Evolutionary conservation across 2,329 filamentous ascomycete genomes (phyloP), one percentile per base, ranked within the genome.

Genomic region (Clonostachys chloroleuca): DNA sequence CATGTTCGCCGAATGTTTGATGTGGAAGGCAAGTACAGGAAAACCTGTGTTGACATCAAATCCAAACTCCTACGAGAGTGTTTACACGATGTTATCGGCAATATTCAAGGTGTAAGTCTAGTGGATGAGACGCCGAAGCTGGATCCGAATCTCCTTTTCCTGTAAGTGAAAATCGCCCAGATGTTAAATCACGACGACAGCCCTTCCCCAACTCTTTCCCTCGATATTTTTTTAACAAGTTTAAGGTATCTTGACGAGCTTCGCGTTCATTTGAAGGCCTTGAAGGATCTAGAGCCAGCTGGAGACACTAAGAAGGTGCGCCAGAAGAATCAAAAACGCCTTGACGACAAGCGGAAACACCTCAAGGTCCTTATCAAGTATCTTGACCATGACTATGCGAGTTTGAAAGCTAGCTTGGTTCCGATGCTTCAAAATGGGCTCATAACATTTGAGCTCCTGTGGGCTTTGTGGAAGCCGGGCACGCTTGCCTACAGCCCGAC

Each of bases 381-480:
- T 56, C 72, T 94, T n/a, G 85, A 92, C 55, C 81, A 84, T 50
- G 92, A 96, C 64, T 96, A 89, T 58, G 80, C 83, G 2, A 77
- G 87, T 16, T 83, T 78, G 34, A 92, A 92, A 61, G 89, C 90
- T 36, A 77, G 85, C 2, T 75, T 96, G 0, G 86, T 91, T 54
- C 87, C 89, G 0, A 81, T 96, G 67, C 73, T 95, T 3, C 80
- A 90, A 52, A 87, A 85, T 34, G 89, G 89, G 9, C 83, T 90
- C 41, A 95, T 95, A 61, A 95, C 89, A 0, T 96, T 92, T 56
- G 89, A 96, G 48, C 76, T 95, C 3, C 72, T 95, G 2, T 95
- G 91, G 91, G 89, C 90, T 0, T 69, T 96, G 5, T 95, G 87
- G 78, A 95, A 94, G 59, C 91, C 91, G 0, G 88, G 90, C 56